Percentiles rank a stretch among this genome's conserved stretches.
phyloP scores from a whole-genome alignment of 2,329 filamentous ascomycete genomes.

The Botrytis sinoallii region DNA sequence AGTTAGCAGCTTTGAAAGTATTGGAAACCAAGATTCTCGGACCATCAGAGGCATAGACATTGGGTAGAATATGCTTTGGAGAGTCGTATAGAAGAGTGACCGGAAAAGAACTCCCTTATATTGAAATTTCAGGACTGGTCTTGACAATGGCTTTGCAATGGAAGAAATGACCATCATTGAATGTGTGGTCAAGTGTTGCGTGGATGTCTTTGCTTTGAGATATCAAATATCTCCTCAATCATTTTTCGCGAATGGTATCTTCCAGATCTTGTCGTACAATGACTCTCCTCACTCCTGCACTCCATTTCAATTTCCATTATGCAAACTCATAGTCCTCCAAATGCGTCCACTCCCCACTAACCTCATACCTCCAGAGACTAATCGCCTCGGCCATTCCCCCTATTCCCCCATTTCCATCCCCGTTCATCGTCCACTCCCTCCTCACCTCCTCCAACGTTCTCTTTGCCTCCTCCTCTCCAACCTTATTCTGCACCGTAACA shows the following conservation, averaged over 20 bases:
- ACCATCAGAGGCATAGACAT: neutral
- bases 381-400: slow-evolving; percentile 17
- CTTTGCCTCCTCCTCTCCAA: slow-evolving; percentile 15
- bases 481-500: slow-evolving; percentile 22
- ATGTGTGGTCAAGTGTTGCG: neutral
- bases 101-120: neutral
- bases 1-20: neutral
- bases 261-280: neutral
- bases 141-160: neutral
- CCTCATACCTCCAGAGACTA: slow-evolving; percentile 20
- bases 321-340: slow-evolving; percentile 18
- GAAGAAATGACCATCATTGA: neutral
- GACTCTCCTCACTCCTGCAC: neutral
- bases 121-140: neutral
- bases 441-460: slow-evolving; percentile 9
- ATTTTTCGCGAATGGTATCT: neutral
- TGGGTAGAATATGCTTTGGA: neutral
- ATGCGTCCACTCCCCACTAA: slow-evolving; percentile 19
- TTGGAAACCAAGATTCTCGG: neutral
- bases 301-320: neutral
- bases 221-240: neutral
- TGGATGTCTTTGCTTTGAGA: neutral
- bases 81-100: neutral
- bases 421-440: neutral
- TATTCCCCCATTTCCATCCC: neutral